phyloP scores from a whole-genome alignment of 2,329 filamentous ascomycete genomes.

The Paracoccidioides brasiliensis region DNA sequence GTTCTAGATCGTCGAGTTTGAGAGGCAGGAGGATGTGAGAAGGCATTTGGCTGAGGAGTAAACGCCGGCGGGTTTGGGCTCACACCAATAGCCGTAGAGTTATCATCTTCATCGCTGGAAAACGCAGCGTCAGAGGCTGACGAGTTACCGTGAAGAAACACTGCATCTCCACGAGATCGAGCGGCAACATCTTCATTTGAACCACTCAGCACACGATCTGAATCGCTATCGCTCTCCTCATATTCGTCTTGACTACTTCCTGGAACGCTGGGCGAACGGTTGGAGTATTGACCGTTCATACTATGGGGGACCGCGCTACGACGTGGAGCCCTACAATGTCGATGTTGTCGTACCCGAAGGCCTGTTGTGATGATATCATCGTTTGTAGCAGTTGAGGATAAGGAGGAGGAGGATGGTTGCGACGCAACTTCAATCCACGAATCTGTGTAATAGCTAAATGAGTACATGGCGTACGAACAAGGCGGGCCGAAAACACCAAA shows the following conservation, averaged over 20 bases:
- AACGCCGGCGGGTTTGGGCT: conserved; percentile 45
- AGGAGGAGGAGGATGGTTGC: conserved; percentile 81
- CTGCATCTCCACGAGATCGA: conserved; percentile 14
- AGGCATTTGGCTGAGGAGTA: conserved; percentile 81
- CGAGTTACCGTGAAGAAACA: conserved; percentile 15
- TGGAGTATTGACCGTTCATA: conserved; percentile 28
- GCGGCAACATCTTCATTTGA: conserved; percentile 45
- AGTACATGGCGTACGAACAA: conserved; percentile 25
- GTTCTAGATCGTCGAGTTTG: conserved; percentile 30
- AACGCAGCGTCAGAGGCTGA: conserved; percentile 20
- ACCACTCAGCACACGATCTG: conserved; percentile 55
- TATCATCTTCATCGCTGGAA: conserved; percentile 52
- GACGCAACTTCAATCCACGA: conserved; percentile 95
- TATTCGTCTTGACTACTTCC: conserved; percentile 86
- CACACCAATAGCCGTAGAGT: conserved; percentile 66
- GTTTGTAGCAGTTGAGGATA: conserved; percentile 57
- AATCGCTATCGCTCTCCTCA: conserved; percentile 83
- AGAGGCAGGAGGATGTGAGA: conserved; percentile 63
- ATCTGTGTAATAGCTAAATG: conserved; percentile 48
- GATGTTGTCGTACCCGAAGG: conserved; percentile 57
- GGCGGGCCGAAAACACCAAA: neutral
- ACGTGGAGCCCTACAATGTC: conserved; percentile 45
- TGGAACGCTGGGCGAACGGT: conserved; percentile 33
- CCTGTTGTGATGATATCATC: conserved; percentile 90
- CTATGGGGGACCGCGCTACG: conserved; percentile 26